phyloP scores from a whole-genome alignment of 164 flowering plant genomes.

The Platanus orientalis region DNA sequence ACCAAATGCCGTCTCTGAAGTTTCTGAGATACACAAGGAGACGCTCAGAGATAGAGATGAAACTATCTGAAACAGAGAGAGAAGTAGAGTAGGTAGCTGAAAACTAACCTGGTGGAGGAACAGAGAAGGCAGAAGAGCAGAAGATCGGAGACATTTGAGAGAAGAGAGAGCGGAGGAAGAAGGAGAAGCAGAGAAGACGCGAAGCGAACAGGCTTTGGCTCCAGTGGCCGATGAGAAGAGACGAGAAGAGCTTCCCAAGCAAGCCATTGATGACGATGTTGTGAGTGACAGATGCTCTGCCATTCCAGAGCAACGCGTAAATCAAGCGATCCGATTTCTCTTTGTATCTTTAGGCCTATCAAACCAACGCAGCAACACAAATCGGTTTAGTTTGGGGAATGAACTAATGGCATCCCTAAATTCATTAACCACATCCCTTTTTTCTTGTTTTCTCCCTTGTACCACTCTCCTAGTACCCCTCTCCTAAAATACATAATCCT shows the following conservation, averaged over 20 bases:
- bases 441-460: no score
- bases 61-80: not conserved
- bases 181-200: slow-evolving; percentile 6
- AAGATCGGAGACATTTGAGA: slow-evolving; percentile 35
- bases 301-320: no score
- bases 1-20: slow-evolving; percentile 28
- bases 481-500: no score
- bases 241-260: slow-evolving; percentile 21
- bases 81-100: not conserved
- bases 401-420: no score
- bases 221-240: slow-evolving; percentile 26
- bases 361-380: no score
- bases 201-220: slow-evolving; percentile 4
- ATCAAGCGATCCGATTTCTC: no score
- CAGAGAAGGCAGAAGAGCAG: slow-evolving; percentile 32
- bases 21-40: not conserved
- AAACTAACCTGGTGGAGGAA: slow-evolving; percentile 37
- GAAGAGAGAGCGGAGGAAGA: slow-evolving; percentile 21
- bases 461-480: no score
- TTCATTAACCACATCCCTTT: no score
- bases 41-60: not conserved
- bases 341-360: no score
- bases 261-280: slow-evolving; percentile 26
- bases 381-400: no score
- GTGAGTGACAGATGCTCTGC: slow-evolving; percentile 9